Conservation (phyloP, 202 grass and related monocot species). For the Dendrocalamus latiflorus region DNA sequence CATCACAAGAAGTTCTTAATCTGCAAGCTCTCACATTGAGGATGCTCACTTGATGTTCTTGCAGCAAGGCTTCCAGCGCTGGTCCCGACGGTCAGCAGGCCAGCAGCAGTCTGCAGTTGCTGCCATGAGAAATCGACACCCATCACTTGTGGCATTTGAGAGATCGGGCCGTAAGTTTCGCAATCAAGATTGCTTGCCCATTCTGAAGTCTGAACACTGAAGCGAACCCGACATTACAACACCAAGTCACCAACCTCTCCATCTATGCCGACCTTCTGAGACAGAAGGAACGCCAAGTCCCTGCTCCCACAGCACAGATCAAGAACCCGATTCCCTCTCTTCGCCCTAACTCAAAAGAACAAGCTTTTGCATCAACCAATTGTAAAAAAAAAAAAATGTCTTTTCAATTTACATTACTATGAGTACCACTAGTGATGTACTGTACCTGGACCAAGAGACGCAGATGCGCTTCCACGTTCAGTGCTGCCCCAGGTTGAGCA, state of each 20-base stretch:
- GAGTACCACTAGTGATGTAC: neutral
- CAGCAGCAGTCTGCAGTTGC: constrained; percentile 58
- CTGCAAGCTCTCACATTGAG: constrained; percentile 30
- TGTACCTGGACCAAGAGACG: constrained; percentile 80
- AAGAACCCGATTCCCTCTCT: constrained; percentile 70
- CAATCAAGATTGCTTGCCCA: neutral
- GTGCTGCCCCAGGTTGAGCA: constrained; percentile 81
- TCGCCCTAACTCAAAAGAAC: constrained; percentile 41
- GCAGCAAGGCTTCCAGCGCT: constrained; percentile 78
- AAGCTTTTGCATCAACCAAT: neutral
- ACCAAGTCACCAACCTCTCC: constrained; percentile 50
- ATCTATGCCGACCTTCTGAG: constrained; percentile 51
- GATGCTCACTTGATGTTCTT: constrained; percentile 81
- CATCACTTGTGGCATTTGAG: too few species aligned
- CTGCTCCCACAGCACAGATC: constrained; percentile 92
- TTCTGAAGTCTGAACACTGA: neutral
- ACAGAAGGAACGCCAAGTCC: constrained; percentile 71
- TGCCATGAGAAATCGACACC: too few species aligned
- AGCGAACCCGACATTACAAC: neutral
- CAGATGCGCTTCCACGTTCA: constrained; percentile 87
- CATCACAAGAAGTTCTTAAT: neutral
- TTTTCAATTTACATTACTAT: constrained; percentile 17
- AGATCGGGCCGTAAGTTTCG: too few species aligned
- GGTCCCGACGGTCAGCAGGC: constrained; percentile 53
- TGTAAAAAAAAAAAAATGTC: too few species aligned